Conservation (phyloP, 1,139 yeast genomes). For the Hyphopichia burtonii region DNA sequence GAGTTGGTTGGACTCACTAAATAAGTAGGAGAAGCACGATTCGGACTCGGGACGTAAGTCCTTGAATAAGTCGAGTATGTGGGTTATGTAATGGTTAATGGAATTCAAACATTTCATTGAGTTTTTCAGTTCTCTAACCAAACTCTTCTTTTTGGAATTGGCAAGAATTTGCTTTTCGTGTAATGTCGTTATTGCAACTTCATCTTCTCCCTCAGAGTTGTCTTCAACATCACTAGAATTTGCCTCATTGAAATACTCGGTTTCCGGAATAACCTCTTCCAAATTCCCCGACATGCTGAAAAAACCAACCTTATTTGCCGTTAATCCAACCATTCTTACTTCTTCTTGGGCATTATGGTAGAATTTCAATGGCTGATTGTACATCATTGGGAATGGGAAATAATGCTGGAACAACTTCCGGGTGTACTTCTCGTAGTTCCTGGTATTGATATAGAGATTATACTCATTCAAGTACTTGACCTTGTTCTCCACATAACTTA, state of each 20-base stretch:
- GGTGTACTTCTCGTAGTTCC: constrained; percentile 65
- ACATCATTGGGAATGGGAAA: constrained; percentile 85
- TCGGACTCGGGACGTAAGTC: constrained; percentile 11
- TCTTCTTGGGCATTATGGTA: constrained; percentile 49
- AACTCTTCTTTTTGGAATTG: constrained; percentile 39
- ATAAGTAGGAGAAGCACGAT: constrained; percentile 10
- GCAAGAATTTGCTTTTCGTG: constrained; percentile 50
- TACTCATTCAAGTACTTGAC: constrained; percentile 56
- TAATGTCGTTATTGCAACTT: constrained; percentile 48
- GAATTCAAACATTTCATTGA: constrained; percentile 51
- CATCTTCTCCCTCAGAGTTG: constrained; percentile 21
- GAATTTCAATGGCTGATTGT: constrained; percentile 64
- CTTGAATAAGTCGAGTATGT: constrained; percentile 19
- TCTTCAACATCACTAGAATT: constrained; percentile 15
- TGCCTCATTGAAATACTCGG: constrained; percentile 28
- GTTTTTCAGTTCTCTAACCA: constrained; percentile 49
- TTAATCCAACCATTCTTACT: constrained; percentile 40
- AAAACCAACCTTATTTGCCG: constrained; percentile 28
- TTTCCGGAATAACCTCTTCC: constrained; percentile 17
- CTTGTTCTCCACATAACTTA: constrained; percentile 36
- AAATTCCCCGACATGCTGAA: constrained; percentile 21
- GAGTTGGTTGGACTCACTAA: constrained; percentile 10
- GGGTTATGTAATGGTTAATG: constrained; percentile 31
- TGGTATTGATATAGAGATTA: constrained; percentile 56
- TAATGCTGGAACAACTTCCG: constrained; percentile 57